A percentile compares a stretch with the other conserved stretches of the same genome.
phyloP scores from a whole-genome alignment of 345 rosid genomes.

The Conringia planisiliqua region DNA sequence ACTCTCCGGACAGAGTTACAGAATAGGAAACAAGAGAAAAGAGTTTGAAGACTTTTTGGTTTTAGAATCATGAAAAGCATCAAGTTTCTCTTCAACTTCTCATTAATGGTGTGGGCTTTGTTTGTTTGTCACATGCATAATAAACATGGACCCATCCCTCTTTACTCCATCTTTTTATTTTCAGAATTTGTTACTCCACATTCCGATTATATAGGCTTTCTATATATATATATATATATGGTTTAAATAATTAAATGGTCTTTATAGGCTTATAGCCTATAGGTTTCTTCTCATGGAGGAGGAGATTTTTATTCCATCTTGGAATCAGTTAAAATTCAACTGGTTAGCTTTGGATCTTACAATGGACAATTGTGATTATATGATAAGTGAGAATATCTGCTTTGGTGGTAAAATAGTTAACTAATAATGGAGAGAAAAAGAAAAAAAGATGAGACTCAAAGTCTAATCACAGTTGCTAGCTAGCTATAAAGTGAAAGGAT shows the following conservation, averaged over 20 bases:
- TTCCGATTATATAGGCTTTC: neutral
- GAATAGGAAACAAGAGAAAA: no score
- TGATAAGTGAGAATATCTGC: neutral
- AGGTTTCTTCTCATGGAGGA: neutral
- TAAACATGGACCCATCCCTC: conserved; percentile 30
- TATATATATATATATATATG: neutral
- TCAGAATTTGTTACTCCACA: neutral
- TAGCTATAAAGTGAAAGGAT: conserved; percentile 6
- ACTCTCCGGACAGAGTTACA: neutral
- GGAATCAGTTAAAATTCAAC: neutral
- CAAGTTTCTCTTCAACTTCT: neutral
- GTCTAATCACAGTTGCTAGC: neutral
- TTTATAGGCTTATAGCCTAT: neutral
- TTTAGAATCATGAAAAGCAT: conserved; percentile 1
- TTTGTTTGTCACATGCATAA: conserved; percentile 33
- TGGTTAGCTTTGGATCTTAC: neutral
- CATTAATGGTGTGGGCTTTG: conserved; percentile 33
- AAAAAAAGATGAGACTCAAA: neutral
- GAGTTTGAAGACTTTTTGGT: neutral
- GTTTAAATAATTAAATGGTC: neutral
- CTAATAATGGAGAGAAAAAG: neutral
- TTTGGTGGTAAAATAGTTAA: neutral
- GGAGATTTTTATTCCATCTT: neutral
- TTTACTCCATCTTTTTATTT: conserved; percentile 1
- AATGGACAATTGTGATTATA: neutral